phyloP scores from a whole-genome alignment of 2,329 filamentous ascomycete genomes.

The Sporothrix variecibatus region DNA sequence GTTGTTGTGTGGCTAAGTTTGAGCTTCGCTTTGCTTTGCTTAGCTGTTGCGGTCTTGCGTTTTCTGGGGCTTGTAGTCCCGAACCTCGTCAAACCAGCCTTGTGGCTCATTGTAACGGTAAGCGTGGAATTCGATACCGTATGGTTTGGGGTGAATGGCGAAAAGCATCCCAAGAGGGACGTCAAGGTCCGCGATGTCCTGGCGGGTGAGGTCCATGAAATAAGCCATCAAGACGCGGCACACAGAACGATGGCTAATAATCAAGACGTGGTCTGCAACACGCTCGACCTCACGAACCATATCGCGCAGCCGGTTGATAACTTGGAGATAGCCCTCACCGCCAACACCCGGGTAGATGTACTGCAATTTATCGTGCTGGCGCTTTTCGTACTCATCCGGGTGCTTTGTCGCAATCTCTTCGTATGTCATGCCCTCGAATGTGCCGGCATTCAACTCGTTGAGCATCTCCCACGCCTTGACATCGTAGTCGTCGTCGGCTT shows the following conservation, averaged over 20 bases:
- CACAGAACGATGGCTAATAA: constrained; percentile 90
- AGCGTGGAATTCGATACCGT: constrained; percentile 94
- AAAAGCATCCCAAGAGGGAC: constrained; percentile 93
- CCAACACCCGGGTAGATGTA: constrained; percentile 97
- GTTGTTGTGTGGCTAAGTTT: constrained; percentile 8
- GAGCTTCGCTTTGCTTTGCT: constrained; percentile 32
- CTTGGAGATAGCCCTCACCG: constrained; percentile 93
- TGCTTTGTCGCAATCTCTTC: constrained; percentile 79
- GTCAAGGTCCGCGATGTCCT: constrained; percentile 92
- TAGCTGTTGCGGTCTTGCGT: constrained; percentile 48
- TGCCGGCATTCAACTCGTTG: constrained; percentile 90
- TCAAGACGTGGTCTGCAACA: constrained; percentile 91
- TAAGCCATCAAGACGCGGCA: constrained; percentile 93
- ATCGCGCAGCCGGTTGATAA: constrained; percentile 91
- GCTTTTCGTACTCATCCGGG: constrained; percentile 78
- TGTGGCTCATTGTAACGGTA: constrained; percentile 81
- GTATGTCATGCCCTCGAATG: constrained; percentile 95
- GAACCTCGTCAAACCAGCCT: constrained; percentile 81
- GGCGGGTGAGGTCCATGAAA: constrained; percentile 87
- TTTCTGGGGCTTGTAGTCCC: constrained; percentile 75
- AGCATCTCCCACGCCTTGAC: constrained; percentile 98
- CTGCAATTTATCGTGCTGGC: constrained; percentile 82
- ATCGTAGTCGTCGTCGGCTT: constrained; percentile 89
- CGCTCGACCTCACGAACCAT: constrained; percentile 97
- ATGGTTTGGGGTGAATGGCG: constrained; percentile 94